These are phyloP conservation scores for Syzygium jambos DNA, from an alignment of 345 rosid genomes.

Conservation along the genomic window DNA sequence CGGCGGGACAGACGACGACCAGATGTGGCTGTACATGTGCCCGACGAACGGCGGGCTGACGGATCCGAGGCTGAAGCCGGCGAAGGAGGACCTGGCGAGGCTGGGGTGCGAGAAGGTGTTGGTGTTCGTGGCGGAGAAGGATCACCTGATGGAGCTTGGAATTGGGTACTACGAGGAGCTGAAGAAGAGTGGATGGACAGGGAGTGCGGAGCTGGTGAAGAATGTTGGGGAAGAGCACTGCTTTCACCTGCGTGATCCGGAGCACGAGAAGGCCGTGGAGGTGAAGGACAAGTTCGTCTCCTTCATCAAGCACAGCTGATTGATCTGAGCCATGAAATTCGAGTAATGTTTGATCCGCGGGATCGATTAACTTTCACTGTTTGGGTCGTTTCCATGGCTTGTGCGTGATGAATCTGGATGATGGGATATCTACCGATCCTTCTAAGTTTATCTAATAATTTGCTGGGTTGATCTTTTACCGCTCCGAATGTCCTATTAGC, in stretches of 20 bases:
- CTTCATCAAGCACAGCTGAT: constrained; percentile 6
- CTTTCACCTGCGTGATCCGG: background rate
- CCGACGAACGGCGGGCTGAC: constrained; percentile 19
- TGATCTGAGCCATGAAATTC: background rate
- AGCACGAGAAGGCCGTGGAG: background rate
- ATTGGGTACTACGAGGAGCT: constrained; percentile 3
- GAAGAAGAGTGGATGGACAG: constrained; percentile 9
- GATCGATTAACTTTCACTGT: background rate
- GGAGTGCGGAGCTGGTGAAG: background rate
- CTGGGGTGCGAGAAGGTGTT: constrained; percentile 25
- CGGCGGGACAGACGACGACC: constrained; percentile 10
- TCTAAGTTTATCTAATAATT: background rate
- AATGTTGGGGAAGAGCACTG: background rate
- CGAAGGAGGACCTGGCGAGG: constrained; percentile 11
- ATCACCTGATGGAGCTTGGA: constrained; percentile 10
- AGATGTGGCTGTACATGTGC: constrained; percentile 11
- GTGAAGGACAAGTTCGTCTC: constrained; percentile 3
- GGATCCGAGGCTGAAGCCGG: constrained; percentile 32
- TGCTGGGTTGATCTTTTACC: background rate
- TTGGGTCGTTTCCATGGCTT: background rate
- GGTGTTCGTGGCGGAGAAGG: constrained; percentile 30
- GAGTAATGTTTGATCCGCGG: background rate
- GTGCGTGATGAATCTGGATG: background rate
- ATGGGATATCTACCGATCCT: background rate
- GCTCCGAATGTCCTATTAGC: background rate